A percentile compares a stretch with the other conserved stretches of the same genome.
Conservation (phyloP, 345 rosid genomes). For the Brassica rapa region DNA sequence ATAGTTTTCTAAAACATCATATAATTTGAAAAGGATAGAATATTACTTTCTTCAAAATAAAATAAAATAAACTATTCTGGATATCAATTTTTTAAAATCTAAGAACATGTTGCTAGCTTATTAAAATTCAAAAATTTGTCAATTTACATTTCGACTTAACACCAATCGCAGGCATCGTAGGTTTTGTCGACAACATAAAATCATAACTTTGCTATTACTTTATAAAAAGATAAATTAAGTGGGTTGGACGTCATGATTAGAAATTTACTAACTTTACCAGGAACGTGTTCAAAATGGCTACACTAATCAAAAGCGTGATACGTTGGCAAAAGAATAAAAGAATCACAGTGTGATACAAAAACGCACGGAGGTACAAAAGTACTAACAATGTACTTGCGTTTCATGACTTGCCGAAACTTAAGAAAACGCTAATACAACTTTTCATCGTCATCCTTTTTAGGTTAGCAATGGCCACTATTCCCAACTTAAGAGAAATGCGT, state of each 20-base stretch:
- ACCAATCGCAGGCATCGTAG: background rate
- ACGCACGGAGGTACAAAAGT: conserved; percentile 20
- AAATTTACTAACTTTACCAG: background rate
- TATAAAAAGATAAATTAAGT: background rate
- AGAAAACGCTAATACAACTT: conserved; percentile 5
- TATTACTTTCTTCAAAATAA: too few species aligned
- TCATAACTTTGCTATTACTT: background rate
- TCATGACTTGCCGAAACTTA: conserved; percentile 11
- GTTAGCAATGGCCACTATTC: conserved; percentile 2
- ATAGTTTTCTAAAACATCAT: too few species aligned
- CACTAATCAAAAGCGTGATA: background rate
- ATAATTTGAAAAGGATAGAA: too few species aligned
- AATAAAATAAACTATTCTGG: too few species aligned
- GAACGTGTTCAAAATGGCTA: background rate
- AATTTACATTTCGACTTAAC: background rate
- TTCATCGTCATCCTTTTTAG: background rate
- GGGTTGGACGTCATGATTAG: background rate
- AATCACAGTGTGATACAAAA: conserved; percentile 10
- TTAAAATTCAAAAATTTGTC: background rate
- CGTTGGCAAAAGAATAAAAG: too few species aligned
- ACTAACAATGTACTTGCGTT: conserved; percentile 25
- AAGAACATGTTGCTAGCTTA: too few species aligned
- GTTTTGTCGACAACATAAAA: background rate
- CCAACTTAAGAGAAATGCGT: background rate
- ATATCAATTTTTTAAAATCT: too few species aligned